Evolutionary conservation across 2,329 filamentous ascomycete genomes (phyloP).

Genomic region (Fusarium globosum): DNA sequence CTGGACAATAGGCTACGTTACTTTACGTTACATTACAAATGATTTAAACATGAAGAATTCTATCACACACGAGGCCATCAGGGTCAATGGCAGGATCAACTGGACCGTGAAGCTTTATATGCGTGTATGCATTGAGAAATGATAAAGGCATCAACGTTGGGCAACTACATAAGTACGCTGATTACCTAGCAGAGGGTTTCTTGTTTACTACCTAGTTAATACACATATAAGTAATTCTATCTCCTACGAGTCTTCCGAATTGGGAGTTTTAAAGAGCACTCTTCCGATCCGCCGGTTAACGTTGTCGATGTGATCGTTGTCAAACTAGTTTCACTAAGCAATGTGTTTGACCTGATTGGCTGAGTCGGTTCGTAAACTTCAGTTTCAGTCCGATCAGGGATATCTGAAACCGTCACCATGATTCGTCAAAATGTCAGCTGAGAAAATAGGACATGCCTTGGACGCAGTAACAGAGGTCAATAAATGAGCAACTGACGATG

Average conservation of each 20-base stretch:
- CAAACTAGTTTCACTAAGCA: background rate
- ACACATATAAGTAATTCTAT: background rate
- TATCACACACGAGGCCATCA: background rate
- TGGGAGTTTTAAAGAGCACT: background rate
- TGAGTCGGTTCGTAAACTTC: conserved; percentile 1
- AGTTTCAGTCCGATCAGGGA: conserved; percentile 18
- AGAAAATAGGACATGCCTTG: background rate
- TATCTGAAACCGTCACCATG: background rate
- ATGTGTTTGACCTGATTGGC: conserved; percentile 10
- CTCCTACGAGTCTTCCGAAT: background rate
- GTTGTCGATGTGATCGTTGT: background rate
- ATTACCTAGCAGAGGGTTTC: background rate
- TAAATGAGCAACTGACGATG: background rate
- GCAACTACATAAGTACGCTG: background rate
- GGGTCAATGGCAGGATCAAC: background rate
- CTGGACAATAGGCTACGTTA: conserved; percentile 26
- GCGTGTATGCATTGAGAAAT: background rate
- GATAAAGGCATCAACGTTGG: background rate
- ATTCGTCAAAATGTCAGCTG: conserved; percentile 8
- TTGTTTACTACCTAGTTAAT: background rate
- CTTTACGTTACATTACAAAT: conserved; percentile 14
- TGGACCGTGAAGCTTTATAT: background rate
- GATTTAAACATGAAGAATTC: conserved; percentile 6
- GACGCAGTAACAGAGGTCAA: background rate
- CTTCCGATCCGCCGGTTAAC: background rate